Evolutionary conservation across 176 grass and related monocot genomes (phyloP), one percentile per base, ranked within the genome.

Genomic region (Echinochloa phyllopogon): DNA sequence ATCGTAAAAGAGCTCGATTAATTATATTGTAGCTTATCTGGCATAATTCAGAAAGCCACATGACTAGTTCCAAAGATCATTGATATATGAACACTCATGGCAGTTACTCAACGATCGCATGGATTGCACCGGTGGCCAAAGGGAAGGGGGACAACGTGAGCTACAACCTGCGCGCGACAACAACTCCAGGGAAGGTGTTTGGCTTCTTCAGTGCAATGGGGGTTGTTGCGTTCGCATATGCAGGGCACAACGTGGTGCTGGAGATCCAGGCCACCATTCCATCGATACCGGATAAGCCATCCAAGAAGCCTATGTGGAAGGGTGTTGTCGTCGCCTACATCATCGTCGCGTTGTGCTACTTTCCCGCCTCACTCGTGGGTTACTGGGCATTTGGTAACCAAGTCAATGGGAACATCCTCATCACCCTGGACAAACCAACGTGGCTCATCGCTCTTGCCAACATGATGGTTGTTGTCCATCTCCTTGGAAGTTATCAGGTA

Each of bases 231-330:
- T 98, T 95, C 72, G 93, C 93, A 6, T 98, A 93, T 50, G 95
- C 95, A 0, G 95, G 92, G 0, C 95, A 98, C 87, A 98, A 98
- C 40, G 93, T 98, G 53, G 95, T 95, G 72, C 76, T 98, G 7
- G 95, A 98, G 79, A 98, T 98, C 72, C 95, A 98, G 37, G 95
- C 95, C 10, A 95, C 93, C 16, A 95, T 98, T 29, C 93, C 89
- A 43, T 94, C 92, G 23, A 87, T 89, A 2, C 83, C 89, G 2
- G 86, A 84, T 13, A 77, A 62, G 75, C 92, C 88, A 0, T 94
- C 89, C 8, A 94, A 89, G 69, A 86, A 77, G 70, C 89, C 92
- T 6, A 94, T 94, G 92, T 94, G 86, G 92, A 94, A 77, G 83
- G 94, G 94, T 6, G 94, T 97, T 8, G 1, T 73, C 1, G 70